Percentiles rank a stretch among this genome's conserved stretches.
Conservation (phyloP, 352 stramenopile species). For the Phytophthora cryptogea region DNA sequence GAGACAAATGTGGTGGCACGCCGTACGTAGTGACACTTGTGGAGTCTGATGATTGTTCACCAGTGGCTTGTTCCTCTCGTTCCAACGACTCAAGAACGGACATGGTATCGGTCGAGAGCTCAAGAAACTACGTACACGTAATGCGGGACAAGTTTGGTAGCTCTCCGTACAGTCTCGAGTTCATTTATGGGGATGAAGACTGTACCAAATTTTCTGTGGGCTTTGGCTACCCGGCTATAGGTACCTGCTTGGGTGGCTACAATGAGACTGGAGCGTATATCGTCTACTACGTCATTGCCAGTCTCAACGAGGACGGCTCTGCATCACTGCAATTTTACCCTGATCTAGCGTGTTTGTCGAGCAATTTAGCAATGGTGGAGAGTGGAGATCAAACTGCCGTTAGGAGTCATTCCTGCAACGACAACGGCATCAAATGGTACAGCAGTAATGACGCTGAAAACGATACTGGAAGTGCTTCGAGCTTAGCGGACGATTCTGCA, state of each 20-base stretch:
- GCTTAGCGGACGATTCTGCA: too few relatives aligned
- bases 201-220: slow-evolving; percentile 1
- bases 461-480: neutral
- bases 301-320: slow-evolving; percentile 13
- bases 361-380: neutral
- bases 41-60: neutral
- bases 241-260: slow-evolving; percentile 16
- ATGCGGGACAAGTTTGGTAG: slow-evolving; percentile 14
- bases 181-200: slow-evolving; percentile 8
- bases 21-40: neutral
- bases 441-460: slow-evolving; percentile 6
- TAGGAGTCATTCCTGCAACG: slow-evolving; percentile 8
- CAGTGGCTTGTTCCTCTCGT: neutral
- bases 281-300: slow-evolving; percentile 10
- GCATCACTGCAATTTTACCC: slow-evolving; percentile 12
- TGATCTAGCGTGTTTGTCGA: slow-evolving; percentile 4
- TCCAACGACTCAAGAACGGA: slow-evolving; percentile 1
- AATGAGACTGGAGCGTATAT: slow-evolving; percentile 14
- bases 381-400: slow-evolving; percentile 3
- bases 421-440: slow-evolving; percentile 11
- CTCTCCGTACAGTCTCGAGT: slow-evolving; percentile 16
- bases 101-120: slow-evolving; percentile 14
- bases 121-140: slow-evolving; percentile 9
- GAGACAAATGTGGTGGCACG: slow-evolving; percentile 18
- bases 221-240: slow-evolving; percentile 12